Conservation (phyloP, 805 yeast species). For the Ogataea methylovora region DNA sequence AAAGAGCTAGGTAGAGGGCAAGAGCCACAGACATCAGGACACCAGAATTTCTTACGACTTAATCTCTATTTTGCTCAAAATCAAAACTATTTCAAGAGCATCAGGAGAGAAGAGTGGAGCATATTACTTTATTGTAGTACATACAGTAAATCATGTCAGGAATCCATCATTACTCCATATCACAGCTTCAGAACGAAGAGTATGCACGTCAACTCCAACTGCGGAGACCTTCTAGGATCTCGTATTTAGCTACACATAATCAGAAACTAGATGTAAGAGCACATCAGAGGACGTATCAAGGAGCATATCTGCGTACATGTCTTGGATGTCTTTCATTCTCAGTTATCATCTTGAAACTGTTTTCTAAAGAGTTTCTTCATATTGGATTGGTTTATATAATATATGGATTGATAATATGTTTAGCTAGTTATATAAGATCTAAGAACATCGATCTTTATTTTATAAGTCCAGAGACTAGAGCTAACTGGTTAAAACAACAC, state of each 20-base stretch:
- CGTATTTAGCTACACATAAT: constrained; percentile 28
- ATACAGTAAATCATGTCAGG: no score
- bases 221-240: constrained; percentile 26
- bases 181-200: no score
- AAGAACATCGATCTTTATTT: constrained; percentile 25
- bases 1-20: no score
- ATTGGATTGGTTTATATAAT: constrained; percentile 60
- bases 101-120: no score
- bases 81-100: no score
- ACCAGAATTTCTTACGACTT: no score
- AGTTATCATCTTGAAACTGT: constrained; percentile 55
- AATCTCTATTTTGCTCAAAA: no score
- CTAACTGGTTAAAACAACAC: constrained; percentile 5
- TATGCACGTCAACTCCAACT: no score
- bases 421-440: constrained; percentile 28
- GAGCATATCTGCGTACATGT: constrained; percentile 72
- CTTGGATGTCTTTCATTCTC: constrained; percentile 61
- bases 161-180: no score
- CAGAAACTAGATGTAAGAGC: constrained; percentile 51
- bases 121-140: no score
- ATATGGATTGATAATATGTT: constrained; percentile 43
- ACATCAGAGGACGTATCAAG: constrained; percentile 78
- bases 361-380: constrained; percentile 55
- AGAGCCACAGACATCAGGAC: no score
- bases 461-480: constrained; percentile 9